phyloP scores from a whole-genome alignment of 1,284 basidiomycete species.

The Irpex rosettiformis region DNA sequence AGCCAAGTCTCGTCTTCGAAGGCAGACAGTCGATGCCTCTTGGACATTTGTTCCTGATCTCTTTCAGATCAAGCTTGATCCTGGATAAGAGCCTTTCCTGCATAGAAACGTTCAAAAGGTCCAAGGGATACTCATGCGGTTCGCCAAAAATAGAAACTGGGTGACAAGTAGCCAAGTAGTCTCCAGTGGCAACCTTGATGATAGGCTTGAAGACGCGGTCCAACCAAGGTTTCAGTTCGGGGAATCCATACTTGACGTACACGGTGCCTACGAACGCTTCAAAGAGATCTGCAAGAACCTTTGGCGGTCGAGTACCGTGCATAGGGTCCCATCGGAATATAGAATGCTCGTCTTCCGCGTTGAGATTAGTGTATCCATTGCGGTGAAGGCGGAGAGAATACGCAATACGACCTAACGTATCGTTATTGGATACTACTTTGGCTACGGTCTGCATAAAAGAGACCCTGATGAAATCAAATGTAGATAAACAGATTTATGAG shows the following conservation, averaged over 20 bases:
- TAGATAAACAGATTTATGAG: conserved; percentile 22
- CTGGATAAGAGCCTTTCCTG: conserved; percentile 14
- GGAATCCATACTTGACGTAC: conserved; percentile 27
- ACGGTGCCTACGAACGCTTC: conserved; percentile 31
- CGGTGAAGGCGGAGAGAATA: conserved; percentile 25
- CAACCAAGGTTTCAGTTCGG: conserved; percentile 23
- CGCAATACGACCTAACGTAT: conserved; percentile 31
- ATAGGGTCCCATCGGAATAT: conserved; percentile 20
- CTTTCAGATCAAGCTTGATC: conserved; percentile 10
- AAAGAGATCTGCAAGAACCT: conserved; percentile 31
- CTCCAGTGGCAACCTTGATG: conserved; percentile 24
- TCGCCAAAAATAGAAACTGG: conserved; percentile 6
- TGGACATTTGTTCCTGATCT: conserved; percentile 14
- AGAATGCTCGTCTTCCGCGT: conserved; percentile 9
- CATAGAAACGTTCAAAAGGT: background rate
- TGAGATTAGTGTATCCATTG: conserved; percentile 9
- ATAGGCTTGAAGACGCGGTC: conserved; percentile 25
- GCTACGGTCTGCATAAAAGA: conserved; percentile 17
- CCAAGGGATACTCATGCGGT: too few species aligned
- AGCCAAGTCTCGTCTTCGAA: conserved; percentile 15
- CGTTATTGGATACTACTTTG: conserved; percentile 27
- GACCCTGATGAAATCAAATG: background rate
- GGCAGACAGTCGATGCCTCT: conserved; percentile 11
- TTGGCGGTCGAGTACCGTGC: conserved; percentile 22
- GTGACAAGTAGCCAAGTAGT: conserved; percentile 17